Conservation (phyloP, 2,329 filamentous ascomycete species). For the Cytospora chrysosperma region DNA sequence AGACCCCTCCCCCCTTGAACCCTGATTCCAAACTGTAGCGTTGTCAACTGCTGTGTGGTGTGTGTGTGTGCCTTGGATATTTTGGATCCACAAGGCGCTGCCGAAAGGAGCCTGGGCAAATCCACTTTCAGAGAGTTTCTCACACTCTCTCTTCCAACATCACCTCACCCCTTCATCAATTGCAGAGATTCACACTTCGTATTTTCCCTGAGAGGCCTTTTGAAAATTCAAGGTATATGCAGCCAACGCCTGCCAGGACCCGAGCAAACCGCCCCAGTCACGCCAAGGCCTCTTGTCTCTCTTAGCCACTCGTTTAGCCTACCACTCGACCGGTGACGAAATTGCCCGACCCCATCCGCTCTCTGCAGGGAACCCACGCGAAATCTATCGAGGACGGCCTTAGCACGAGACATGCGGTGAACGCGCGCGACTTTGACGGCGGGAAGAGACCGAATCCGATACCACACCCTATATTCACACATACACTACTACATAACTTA, state of each 20-base stretch:
- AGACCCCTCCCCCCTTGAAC: slow-evolving; percentile 4
- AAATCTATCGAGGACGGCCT: background rate
- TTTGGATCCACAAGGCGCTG: slow-evolving; percentile 12
- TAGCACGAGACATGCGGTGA: slow-evolving; percentile 12
- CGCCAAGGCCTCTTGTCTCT: background rate
- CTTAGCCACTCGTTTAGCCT: slow-evolving; percentile 2
- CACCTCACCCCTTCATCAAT: background rate
- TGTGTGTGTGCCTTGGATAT: slow-evolving; percentile 10
- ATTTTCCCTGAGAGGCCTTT: too few relatives aligned
- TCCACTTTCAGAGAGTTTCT: too few relatives aligned
- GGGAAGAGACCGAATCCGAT: slow-evolving; percentile 4
- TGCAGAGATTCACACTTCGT: too few relatives aligned
- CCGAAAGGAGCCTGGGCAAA: slow-evolving; percentile 2
- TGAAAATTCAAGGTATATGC: too few relatives aligned
- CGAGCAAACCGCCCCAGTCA: background rate
- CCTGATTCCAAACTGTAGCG: slow-evolving; percentile 6
- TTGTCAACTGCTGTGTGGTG: too few relatives aligned
- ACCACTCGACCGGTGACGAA: slow-evolving; percentile 18
- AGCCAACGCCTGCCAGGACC: too few relatives aligned
- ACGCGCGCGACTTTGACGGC: slow-evolving; percentile 3
- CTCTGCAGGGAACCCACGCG: slow-evolving; percentile 17
- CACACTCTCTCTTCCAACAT: background rate
- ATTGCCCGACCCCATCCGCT: slow-evolving; percentile 4
- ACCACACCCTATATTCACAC: too few relatives aligned
- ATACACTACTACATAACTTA: background rate